Percentiles rank a stretch among this genome's conserved stretches.
Evolutionary conservation across 148 eudicot species (phyloP).

Genomic region (Rhododendron molle): DNA sequence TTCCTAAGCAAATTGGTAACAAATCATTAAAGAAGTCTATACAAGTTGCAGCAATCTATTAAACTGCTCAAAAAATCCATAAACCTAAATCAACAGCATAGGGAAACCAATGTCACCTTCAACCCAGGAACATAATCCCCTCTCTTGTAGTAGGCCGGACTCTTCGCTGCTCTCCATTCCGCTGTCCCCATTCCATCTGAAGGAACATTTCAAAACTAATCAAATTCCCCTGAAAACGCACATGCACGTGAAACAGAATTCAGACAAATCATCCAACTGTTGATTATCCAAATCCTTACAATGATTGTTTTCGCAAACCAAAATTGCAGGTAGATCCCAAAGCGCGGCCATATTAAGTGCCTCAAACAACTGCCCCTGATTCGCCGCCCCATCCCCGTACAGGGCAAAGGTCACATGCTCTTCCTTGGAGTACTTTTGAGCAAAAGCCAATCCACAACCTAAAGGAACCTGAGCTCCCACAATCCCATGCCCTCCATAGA

Average conservation of each 20-base stretch:
- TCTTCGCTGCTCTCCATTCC: slow-evolving; percentile 97
- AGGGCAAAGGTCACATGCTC: slow-evolving; percentile 64
- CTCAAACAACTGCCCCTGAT: slow-evolving; percentile 95
- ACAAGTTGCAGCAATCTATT: not conserved
- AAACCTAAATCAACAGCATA: not conserved
- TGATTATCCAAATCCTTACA: slow-evolving; percentile 32
- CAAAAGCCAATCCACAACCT: slow-evolving; percentile 85
- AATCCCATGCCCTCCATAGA: slow-evolving; percentile 94
- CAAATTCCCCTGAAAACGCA: not conserved
- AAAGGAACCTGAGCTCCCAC: slow-evolving; percentile 95
- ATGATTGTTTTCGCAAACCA: slow-evolving; percentile 98
- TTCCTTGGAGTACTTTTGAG: slow-evolving; percentile 83
- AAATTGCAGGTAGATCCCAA: slow-evolving; percentile 92
- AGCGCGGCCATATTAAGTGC: slow-evolving; percentile 95
- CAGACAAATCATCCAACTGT: not conserved
- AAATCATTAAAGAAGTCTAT: not conserved
- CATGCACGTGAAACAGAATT: not conserved
- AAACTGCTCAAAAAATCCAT: not conserved
- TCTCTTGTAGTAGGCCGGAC: slow-evolving; percentile 90
- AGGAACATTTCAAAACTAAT: slow-evolving; percentile 8
- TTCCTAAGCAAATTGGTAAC: not conserved
- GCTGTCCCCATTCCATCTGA: slow-evolving; percentile 99
- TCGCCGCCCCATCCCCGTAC: slow-evolving; percentile 98
- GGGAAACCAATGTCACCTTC: slow-evolving; percentile 41
- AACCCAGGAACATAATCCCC: slow-evolving; percentile 99